phyloP scores from a whole-genome alignment of 2,329 filamentous ascomycete species.

The Alternaria sp. region DNA sequence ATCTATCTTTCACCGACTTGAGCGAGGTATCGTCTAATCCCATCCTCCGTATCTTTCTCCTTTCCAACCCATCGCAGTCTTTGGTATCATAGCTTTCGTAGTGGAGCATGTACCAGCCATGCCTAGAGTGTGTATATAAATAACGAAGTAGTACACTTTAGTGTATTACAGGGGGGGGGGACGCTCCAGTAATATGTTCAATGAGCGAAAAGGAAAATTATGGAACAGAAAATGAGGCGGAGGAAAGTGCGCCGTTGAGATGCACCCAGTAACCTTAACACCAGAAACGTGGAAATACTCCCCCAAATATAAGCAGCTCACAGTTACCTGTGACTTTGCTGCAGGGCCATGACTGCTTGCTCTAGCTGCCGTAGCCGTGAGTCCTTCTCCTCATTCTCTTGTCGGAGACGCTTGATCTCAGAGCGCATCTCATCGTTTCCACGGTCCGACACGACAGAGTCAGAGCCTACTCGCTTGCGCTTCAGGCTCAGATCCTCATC shows the following conservation, averaged over 20 bases:
- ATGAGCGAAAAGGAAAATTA: slow-evolving; percentile 18
- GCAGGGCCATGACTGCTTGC: slow-evolving; percentile 46
- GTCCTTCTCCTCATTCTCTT: slow-evolving; percentile 55
- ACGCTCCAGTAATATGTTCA: slow-evolving; percentile 19
- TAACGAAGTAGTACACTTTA: slow-evolving; percentile 21
- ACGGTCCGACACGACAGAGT: slow-evolving; percentile 34
- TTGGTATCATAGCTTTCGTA: slow-evolving; percentile 22
- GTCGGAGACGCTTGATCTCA: slow-evolving; percentile 54
- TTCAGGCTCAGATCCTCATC: slow-evolving; percentile 43
- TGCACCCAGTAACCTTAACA: slow-evolving; percentile 1
- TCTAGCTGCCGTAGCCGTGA: slow-evolving; percentile 48
- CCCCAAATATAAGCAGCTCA: not conserved
- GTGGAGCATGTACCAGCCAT: slow-evolving; percentile 34
- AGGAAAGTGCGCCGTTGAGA: slow-evolving; percentile 4
- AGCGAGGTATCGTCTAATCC: slow-evolving; percentile 23
- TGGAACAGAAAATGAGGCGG: slow-evolving; percentile 25
- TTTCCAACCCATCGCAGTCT: slow-evolving; percentile 9
- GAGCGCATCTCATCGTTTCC: slow-evolving; percentile 48
- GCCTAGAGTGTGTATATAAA: slow-evolving; percentile 16
- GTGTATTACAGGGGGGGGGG: slow-evolving; percentile 8
- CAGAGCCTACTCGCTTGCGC: slow-evolving; percentile 45
- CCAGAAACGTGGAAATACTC: not conserved
- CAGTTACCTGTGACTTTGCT: slow-evolving; percentile 37
- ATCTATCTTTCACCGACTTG: slow-evolving; percentile 13
- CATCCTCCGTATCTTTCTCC: slow-evolving; percentile 3